Evolutionary conservation across 257 asterid species (phyloP), one percentile per base, ranked within the genome.

Genomic region (Solanum chaucha): DNA sequence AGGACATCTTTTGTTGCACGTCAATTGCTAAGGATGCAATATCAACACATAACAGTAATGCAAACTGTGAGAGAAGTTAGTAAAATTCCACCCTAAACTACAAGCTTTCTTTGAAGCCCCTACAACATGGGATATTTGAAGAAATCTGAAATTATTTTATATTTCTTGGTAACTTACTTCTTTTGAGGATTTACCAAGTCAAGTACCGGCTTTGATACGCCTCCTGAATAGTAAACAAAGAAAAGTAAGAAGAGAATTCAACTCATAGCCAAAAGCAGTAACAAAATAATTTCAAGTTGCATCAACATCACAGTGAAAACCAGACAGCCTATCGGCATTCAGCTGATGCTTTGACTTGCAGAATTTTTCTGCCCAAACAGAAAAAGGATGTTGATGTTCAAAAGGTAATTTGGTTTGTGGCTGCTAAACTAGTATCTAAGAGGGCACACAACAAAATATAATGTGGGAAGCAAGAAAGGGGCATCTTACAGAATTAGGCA

Each of bases 181-280:
- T 97, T 97, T 86, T 95, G 98, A 89, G 98, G 99, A 93, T 97
- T 97, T 92, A 93, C 93, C 96, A 97, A 91, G 93, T 95, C 96
- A 90, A 97, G 89, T 64, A 92, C 92, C 73, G 99, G 96, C 90
- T 94, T 89, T 93, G 90, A 78, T 87, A 91, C 87, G 87, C 85
- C 86, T 88, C 96, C 98, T 97, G 96, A 90, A 91, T 90, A 88
- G 86, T 83, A 30, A 81, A 19, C 34, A 86, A 28, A 36, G 41
- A 48, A 48, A 81, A 81, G 65, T 28, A 48, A 48, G 30, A 68
- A 81, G 44, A 48, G 85, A 81, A 48, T 26, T 64, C 67, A 46
- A 46, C 67, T 46, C 41, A 26, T 17, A 26, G 41, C 30, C 65
- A 30, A 80, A 81, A 14, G 64, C 44, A 13, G 5, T 20, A 81